Evolutionary conservation across 768 basidiomycete species (phyloP).

Genomic region (Xerocomellus dryophilus): DNA sequence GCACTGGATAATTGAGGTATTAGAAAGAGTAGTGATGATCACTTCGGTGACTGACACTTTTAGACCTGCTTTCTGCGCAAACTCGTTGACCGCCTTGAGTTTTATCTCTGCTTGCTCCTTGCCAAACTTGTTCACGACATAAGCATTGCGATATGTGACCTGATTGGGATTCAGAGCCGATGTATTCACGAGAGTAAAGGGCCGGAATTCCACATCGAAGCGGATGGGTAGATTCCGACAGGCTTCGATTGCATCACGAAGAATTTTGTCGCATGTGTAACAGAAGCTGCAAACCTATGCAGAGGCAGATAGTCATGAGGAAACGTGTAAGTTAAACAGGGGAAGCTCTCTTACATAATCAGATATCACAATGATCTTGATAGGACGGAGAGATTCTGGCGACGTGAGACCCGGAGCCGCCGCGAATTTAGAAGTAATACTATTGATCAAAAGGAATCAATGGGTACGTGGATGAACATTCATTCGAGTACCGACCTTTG

Average conservation of each 20-base stretch:
- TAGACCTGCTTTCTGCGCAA: conserved; percentile 25
- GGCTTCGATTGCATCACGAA: conserved; percentile 33
- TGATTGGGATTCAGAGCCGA: conserved; percentile 2
- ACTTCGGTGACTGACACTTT: conserved; percentile 18
- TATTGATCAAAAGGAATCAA: background rate
- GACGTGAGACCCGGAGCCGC: background rate
- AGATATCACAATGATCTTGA: conserved; percentile 34
- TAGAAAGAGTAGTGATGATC: background rate
- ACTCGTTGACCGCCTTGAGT: conserved; percentile 20
- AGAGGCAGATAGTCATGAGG: background rate
- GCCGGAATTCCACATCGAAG: conserved; percentile 34
- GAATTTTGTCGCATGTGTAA: conserved; percentile 35
- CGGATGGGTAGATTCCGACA: conserved; percentile 29
- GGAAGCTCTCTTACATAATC: conserved; percentile 26
- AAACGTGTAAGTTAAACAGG: background rate
- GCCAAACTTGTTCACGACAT: conserved; percentile 22
- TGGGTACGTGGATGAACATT: background rate
- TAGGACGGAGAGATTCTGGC: conserved; percentile 15
- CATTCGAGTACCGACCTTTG: conserved; percentile 13
- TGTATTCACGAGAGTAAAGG: conserved; percentile 24
- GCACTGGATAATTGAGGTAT: conserved; percentile 22
- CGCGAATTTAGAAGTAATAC: conserved; percentile 21
- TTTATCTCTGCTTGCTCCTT: conserved; percentile 25
- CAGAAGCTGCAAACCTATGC: conserved; percentile 35
- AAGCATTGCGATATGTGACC: conserved; percentile 18